phyloP scores from a whole-genome alignment of 306 rosid genomes.

The Pterocarpus santalinus region DNA sequence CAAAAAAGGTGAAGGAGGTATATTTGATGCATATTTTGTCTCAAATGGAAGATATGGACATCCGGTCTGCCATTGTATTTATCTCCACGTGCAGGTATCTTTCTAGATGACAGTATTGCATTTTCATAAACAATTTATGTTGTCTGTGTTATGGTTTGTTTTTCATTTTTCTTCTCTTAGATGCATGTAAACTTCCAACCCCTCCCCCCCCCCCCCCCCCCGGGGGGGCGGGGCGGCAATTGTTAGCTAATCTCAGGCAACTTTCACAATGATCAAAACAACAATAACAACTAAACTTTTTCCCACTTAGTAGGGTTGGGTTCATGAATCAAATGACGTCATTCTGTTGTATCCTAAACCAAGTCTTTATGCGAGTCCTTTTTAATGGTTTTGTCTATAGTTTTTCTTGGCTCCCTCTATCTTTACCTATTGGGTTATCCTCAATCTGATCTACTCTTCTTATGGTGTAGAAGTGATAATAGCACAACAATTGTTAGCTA shows the following conservation, averaged over 20 bases:
- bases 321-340: too few species aligned
- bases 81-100: constrained; percentile 81
- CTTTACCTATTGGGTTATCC: too few species aligned
- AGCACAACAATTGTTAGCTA: too few species aligned
- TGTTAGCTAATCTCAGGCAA: neutral
- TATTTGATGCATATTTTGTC: constrained; percentile 76
- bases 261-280: neutral
- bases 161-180: constrained; percentile 18
- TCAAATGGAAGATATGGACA: constrained; percentile 74
- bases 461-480: too few species aligned
- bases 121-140: constrained; percentile 16
- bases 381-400: too few species aligned
- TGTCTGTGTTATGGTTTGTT: constrained; percentile 7
- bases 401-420: too few species aligned
- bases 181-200: neutral
- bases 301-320: too few species aligned
- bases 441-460: too few species aligned
- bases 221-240: neutral
- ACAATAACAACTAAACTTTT: too few species aligned
- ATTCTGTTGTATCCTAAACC: too few species aligned
- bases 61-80: constrained; percentile 88
- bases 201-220: too few species aligned
- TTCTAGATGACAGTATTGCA: constrained; percentile 33
- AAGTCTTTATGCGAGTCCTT: too few species aligned
- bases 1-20: constrained; percentile 81